phyloP scores from a whole-genome alignment of 2,329 filamentous ascomycete species.

The Cytospora chrysosperma region DNA sequence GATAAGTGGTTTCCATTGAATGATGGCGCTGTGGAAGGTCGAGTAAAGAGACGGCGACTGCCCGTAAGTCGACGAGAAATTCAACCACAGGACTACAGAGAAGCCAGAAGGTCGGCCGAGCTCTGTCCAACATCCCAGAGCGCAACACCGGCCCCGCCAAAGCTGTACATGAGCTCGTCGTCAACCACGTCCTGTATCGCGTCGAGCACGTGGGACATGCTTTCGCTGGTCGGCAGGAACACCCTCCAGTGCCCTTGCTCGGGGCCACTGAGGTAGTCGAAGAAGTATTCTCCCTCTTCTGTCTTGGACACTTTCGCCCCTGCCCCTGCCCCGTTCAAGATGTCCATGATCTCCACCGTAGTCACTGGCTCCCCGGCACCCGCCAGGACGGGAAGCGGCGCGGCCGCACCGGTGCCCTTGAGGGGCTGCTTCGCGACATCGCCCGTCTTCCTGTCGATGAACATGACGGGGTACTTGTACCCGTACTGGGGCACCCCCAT shows the following conservation, averaged over 20 bases:
- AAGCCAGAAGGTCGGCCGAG: constrained; percentile 19
- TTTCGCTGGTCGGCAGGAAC: constrained; percentile 20
- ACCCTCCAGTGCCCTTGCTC: constrained; percentile 10
- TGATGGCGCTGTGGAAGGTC: neutral
- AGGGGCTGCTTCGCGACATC: constrained; percentile 9
- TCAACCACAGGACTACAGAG: constrained; percentile 5
- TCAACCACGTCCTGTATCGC: constrained; percentile 20
- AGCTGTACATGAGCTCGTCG: constrained; percentile 8
- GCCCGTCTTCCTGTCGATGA: constrained; percentile 12
- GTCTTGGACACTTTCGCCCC: constrained; percentile 7
- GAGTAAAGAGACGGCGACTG: neutral
- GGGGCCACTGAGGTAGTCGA: constrained; percentile 18
- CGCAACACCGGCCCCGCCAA: constrained; percentile 22
- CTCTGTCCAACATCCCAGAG: constrained; percentile 27
- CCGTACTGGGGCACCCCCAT: constrained; percentile 27
- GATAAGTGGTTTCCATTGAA: neutral
- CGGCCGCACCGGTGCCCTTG: neutral
- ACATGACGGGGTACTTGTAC: constrained; percentile 27
- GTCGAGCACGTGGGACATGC: constrained; percentile 16
- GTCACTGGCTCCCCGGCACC: constrained; percentile 22
- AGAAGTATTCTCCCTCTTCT: constrained; percentile 22
- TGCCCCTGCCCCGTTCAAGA: constrained; percentile 16
- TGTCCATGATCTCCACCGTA: constrained; percentile 14
- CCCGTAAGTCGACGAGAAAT: neutral
- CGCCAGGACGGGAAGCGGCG: constrained; percentile 5